phyloP scores from a whole-genome alignment of 495 filamentous ascomycete species.

The Xylaria telfairii region DNA sequence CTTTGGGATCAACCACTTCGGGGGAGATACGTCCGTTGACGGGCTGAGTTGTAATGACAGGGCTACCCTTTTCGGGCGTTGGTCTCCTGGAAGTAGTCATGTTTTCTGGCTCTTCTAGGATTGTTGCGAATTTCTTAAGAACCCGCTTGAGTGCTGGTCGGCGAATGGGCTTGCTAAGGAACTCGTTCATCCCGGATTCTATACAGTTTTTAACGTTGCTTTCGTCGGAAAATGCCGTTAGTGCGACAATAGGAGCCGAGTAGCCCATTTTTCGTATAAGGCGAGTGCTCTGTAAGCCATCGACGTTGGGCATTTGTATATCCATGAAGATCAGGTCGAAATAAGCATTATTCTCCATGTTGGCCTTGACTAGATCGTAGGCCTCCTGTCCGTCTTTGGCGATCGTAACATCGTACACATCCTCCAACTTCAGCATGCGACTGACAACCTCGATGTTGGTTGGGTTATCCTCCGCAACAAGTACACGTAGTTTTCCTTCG shows the following conservation, averaged over 20 bases:
- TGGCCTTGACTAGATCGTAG: conserved; percentile 80
- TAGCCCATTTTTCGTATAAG: conserved; percentile 88
- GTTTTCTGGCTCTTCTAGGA: conserved; percentile 59
- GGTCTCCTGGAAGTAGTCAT: conserved; percentile 39
- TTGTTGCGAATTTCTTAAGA: conserved; percentile 68
- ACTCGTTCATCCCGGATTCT: conserved; percentile 77
- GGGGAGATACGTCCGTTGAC: conserved; percentile 20
- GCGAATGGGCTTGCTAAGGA: conserved; percentile 80
- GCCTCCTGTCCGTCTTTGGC: conserved; percentile 91
- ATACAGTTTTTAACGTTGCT: conserved; percentile 86
- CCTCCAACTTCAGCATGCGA: conserved; percentile 61
- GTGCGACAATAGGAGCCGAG: conserved; percentile 84
- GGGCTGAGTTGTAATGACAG: conserved; percentile 6
- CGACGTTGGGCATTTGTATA: conserved; percentile 92
- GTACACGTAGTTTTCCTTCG: conserved; percentile 72
- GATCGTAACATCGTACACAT: conserved; percentile 72
- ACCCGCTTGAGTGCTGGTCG: conserved; percentile 85
- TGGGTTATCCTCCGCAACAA: conserved; percentile 94
- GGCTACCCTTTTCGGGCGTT: conserved; percentile 36
- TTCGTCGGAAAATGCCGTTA: conserved; percentile 90
- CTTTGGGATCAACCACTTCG: conserved; percentile 9
- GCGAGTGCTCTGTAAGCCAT: conserved; percentile 86
- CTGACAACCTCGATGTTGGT: conserved; percentile 93
- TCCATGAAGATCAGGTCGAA: conserved; percentile 96
- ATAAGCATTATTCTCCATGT: conserved; percentile 71